Base-by-base conservation (phyloP, 805 yeast species). In the Cyberlindnera samutprakarnensis region DNA sequence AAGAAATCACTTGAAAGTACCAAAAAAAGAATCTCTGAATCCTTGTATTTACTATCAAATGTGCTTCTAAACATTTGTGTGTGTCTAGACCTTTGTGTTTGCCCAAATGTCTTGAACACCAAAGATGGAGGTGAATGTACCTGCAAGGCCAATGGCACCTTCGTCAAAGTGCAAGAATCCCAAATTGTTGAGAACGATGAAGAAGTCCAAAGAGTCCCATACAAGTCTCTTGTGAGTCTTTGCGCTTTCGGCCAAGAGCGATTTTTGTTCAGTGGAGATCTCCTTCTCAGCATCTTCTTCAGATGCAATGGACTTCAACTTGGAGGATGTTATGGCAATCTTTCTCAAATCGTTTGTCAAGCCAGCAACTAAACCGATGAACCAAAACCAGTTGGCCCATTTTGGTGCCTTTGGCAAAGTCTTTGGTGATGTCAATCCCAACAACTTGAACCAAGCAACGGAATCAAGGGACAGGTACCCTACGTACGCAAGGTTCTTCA, bases 111-210 rank as follows among this genome's bases (percentile, higher is more conserved):
- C 87, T 52, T 70, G 72, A 32, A 86, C 63, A 27, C 95, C 95
- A 57, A 86, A 64, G 30, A 76, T 38, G 24, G 95, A 80, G 20
- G 96, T 86, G 37, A 83, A 60, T 17, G 81, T 69, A 53, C 97
- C 97, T 23, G 92, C 86, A 36, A 78, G 60, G 23, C 94, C 96
- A 31, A 86, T 72, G 25, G 77, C 67, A 30, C 94, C 92, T 46
- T 88, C 96, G 53, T 76, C 73, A 47, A 75, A 62, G 44, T 66
- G 65, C 46, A 81, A 61, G 57, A 64, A 60, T 36, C 70, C 66
- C 56, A 83, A 69, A 33, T 76, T 72, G 56, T 81, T 76, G 51
- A 78, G 61, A 10, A 92, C 94, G 48, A 88, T 78, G 41, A 81
- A 66, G 41, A 72, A 53, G 59, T 88, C 96, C 39, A 81, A 68